Evolutionary conservation across 2,329 filamentous ascomycete genomes (phyloP), one percentile per base, ranked within the genome.

Genomic region (Aspergillus fructus): DNA sequence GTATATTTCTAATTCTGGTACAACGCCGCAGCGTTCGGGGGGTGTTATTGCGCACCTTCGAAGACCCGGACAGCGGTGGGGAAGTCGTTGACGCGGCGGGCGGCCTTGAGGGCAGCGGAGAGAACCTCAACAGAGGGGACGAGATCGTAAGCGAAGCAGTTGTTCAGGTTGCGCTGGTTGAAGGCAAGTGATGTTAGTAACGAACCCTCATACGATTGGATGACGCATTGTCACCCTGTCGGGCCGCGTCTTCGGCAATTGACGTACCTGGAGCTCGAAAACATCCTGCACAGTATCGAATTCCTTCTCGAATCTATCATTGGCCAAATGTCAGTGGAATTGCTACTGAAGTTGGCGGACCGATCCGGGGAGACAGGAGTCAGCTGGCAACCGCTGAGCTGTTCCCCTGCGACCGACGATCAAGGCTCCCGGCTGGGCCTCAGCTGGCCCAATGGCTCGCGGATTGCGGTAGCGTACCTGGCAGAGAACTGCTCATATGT

Each of bases 61-160:
- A 99, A 99, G 78, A 99, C 89, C 75, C 94, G 91, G 74, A 99
- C 94, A 70, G 94, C 94, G 66, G 94, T 99, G 67, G 94, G 94
- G 83, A 89, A 97, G 84, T 99, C 94, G 80, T 99, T 97, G 76
- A 99, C 94, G 78, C 94, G 86, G 78, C 94, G 86, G 68, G 94
- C 94, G 70, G 94, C 94, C 80, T 89, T 92, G 71, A 99, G 86
- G 64, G 94, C 94, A 71, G 94, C 93, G 71, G 86, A 86, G 78
- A 97, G 85, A 75, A 99, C 94, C 68, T 90, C 87, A 64, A 93
- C 88, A 45, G 93, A 94, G 73, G 96, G 94, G 66, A 99, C 94
- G 73, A 99, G 89, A 88, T 99, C 94, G 88, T 99, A 99, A 75
- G 94, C 94, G 81, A 99, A 99, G 76, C 92, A 93, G 83, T 99